These are phyloP conservation scores for Lentinula raphanica DNA, from an alignment of 768 basidiomycete genomes.

Conservation along the genomic window DNA sequence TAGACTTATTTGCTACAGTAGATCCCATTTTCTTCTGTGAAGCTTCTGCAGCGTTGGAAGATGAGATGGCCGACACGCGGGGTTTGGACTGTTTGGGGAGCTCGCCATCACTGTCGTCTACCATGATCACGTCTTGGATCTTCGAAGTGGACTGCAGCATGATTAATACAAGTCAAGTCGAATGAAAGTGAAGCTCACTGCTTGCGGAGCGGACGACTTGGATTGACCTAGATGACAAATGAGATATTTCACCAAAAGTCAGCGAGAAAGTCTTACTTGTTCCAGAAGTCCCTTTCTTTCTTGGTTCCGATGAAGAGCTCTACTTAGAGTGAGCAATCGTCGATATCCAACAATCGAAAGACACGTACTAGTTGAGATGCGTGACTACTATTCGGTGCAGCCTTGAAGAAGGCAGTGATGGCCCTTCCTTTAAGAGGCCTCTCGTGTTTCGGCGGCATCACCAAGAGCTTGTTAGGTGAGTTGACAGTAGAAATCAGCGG, in stretches of 20 bases:
- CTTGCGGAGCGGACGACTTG: not conserved
- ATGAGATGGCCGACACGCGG: not conserved
- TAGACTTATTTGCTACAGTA: not conserved
- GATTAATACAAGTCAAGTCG: not conserved
- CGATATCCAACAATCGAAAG: not conserved
- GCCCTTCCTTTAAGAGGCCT: not conserved
- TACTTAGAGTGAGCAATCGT: not conserved
- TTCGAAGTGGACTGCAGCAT: not conserved
- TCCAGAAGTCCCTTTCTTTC: not conserved
- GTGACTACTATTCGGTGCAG: not conserved
- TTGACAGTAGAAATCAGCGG: not conserved
- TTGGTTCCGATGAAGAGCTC: not conserved
- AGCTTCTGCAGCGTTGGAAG: not conserved
- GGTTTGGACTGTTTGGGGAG: not conserved
- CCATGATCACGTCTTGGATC: slow-evolving; percentile 3
- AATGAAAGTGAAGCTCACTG: not conserved
- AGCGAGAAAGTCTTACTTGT: not conserved
- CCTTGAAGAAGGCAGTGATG: not conserved
- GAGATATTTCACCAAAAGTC: not conserved
- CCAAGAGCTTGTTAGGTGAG: not conserved
- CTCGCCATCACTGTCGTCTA: slow-evolving; percentile 1
- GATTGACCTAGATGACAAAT: not conserved
- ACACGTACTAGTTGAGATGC: not conserved
- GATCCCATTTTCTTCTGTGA: not conserved
- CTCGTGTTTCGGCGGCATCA: slow-evolving; percentile 1